Percentiles rank a stretch among this genome's conserved stretches.
Conservation (phyloP, 805 yeast genomes). For the Scheffersomyces spartinae region DNA sequence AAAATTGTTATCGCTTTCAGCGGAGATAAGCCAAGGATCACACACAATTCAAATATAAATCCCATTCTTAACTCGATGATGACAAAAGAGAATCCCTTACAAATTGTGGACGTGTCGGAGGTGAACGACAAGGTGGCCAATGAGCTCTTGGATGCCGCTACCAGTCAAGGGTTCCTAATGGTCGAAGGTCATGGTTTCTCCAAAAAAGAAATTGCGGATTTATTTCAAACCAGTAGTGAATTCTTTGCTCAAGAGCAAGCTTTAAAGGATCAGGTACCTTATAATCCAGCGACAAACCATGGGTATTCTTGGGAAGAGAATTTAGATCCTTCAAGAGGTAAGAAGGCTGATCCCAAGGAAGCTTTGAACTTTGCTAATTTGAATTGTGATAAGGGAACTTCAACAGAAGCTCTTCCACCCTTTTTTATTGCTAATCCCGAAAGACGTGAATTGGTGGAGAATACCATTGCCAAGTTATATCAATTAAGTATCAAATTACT, state of each 20-base stretch:
- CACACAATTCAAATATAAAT: too few species aligned
- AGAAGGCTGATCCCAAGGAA: conserved; percentile 50
- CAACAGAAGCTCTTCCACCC: conserved; percentile 34
- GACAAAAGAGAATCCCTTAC: conserved; percentile 40
- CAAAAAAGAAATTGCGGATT: conserved; percentile 37
- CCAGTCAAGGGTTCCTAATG: conserved; percentile 54
- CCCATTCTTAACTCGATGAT: too few species aligned
- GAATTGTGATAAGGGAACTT: conserved; percentile 35
- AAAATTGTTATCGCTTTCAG: too few species aligned
- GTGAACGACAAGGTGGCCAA: conserved; percentile 33
- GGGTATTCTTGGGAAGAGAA: conserved; percentile 57
- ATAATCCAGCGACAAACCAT: too few species aligned
- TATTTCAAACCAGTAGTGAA: conserved; percentile 37
- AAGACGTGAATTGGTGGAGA: conserved; percentile 29
- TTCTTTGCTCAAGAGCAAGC: too few species aligned
- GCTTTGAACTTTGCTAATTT: conserved; percentile 58
- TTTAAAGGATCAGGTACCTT: too few species aligned
- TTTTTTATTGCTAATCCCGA: conserved; percentile 31
- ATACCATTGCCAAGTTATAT: conserved; percentile 32
- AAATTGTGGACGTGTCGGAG: conserved; percentile 47
- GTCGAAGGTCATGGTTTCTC: conserved; percentile 59
- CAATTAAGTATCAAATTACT: conserved; percentile 38
- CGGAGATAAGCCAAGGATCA: too few species aligned
- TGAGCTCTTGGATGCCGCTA: conserved; percentile 45
- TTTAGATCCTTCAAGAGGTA: conserved; percentile 24